Conservation (phyloP, 257 asterid genomes). For the Fraxinus americana region DNA sequence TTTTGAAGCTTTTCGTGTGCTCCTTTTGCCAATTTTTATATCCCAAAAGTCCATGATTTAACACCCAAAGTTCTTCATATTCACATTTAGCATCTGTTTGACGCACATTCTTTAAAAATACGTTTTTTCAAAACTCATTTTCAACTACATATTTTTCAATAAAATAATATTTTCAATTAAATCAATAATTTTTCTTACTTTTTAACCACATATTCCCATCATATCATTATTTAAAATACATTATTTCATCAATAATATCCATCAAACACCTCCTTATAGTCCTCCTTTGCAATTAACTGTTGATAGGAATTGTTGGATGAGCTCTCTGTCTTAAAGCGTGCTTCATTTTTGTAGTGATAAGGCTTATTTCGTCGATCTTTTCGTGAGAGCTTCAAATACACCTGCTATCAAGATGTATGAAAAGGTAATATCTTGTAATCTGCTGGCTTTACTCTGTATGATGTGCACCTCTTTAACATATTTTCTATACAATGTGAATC, state of each 20-base stretch:
- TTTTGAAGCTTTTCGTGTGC: not conserved
- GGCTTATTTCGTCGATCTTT: constrained; percentile 95
- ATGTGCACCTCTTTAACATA: not conserved
- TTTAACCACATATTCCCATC: too few relatives aligned
- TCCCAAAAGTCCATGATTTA: not conserved
- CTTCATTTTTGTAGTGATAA: constrained; percentile 58
- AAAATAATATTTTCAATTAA: too few relatives aligned
- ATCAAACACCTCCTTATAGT: too few relatives aligned
- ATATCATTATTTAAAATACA: too few relatives aligned
- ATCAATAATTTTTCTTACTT: too few relatives aligned
- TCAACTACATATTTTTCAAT: too few relatives aligned
- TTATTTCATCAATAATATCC: too few relatives aligned
- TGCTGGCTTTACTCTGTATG: not conserved
- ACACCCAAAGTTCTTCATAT: not conserved
- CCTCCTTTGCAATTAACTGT: not conserved
- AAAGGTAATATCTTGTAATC: constrained; percentile 56
- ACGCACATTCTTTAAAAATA: too few relatives aligned
- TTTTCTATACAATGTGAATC: not conserved
- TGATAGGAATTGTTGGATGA: not conserved
- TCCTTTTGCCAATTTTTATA: not conserved
- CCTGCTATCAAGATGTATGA: constrained; percentile 99
- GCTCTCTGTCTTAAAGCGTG: not conserved
- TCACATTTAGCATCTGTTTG: not conserved
- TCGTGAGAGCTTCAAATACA: constrained; percentile 92
- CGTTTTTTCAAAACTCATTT: too few relatives aligned